Percentiles rank a stretch among this genome's conserved stretches.
phyloP scores from a whole-genome alignment of 148 eudicot genomes.

The Rhododendron molle region DNA sequence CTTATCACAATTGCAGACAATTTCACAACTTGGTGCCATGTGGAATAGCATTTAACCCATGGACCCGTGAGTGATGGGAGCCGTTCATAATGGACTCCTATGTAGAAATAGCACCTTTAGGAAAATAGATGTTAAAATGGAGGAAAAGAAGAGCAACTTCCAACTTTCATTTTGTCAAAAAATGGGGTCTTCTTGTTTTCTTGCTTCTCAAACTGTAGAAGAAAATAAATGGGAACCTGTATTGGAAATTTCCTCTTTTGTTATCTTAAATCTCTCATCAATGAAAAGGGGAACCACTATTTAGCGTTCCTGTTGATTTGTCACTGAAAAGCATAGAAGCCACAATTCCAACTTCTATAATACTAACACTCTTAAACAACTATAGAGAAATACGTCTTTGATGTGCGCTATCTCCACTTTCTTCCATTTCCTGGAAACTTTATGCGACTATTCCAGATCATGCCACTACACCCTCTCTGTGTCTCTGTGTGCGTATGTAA shows the following conservation, averaged over 20 bases:
- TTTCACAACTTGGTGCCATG: slow-evolving; percentile 1
- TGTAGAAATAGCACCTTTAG: slow-evolving; percentile 1
- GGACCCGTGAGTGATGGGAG: slow-evolving; percentile 9
- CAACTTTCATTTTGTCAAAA: not conserved
- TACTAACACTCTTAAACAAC: not conserved
- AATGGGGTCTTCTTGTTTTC: not conserved
- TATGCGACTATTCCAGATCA: not conserved
- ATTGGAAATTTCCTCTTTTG: not conserved
- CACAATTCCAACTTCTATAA: not conserved
- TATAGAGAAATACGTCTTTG: not conserved
- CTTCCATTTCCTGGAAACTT: not conserved
- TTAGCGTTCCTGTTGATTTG: not conserved
- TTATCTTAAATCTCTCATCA: not conserved
- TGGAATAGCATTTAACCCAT: slow-evolving; percentile 15
- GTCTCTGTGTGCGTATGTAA: not conserved
- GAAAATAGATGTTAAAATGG: not conserved
- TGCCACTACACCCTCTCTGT: not conserved
- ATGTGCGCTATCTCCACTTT: not conserved
- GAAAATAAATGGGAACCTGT: not conserved
- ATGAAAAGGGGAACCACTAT: not conserved
- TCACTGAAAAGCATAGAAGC: not conserved
- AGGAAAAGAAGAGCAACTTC: not conserved
- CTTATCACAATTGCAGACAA: slow-evolving; percentile 18
- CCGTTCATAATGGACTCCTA: slow-evolving; percentile 11
- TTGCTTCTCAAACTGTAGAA: not conserved